phyloP scores from a whole-genome alignment of 352 stramenopile genomes.

The Albugo laibachii region DNA sequence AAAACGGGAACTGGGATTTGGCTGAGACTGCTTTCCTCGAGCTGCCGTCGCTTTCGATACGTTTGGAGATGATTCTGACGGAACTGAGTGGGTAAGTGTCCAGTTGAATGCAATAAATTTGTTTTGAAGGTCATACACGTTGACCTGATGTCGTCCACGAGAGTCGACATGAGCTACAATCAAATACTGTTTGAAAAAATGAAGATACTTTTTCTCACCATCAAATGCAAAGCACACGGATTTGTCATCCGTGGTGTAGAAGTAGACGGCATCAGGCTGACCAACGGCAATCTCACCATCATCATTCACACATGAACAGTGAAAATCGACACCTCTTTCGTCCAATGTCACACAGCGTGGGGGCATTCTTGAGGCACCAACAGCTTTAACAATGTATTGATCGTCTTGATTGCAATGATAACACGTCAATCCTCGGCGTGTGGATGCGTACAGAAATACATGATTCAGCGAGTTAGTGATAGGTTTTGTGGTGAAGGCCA shows the following conservation, averaged over 20 bases:
- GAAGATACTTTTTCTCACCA: conserved; percentile 69
- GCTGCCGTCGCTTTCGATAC: conserved; percentile 1
- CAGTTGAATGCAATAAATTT: conserved; percentile 87
- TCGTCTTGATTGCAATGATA: conserved; percentile 77
- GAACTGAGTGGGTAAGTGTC: conserved; percentile 34
- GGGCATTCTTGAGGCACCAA: conserved; percentile 25
- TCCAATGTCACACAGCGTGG: conserved; percentile 59
- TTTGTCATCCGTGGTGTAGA: conserved; percentile 77
- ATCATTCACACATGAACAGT: conserved; percentile 69
- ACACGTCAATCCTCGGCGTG: conserved; percentile 50
- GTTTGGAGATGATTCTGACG: too few relatives aligned
- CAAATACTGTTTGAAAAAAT: conserved; percentile 80
- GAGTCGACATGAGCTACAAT: conserved; percentile 67
- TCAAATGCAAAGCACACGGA: conserved; percentile 78
- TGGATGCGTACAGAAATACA: conserved; percentile 66
- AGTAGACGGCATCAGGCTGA: conserved; percentile 75
- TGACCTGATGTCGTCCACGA: conserved; percentile 64
- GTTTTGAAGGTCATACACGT: conserved; percentile 84
- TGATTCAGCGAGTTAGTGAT: conserved; percentile 35
- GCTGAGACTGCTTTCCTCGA: background rate
- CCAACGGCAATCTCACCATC: conserved; percentile 68
- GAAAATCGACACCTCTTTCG: conserved; percentile 59
- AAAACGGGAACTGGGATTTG: conserved; percentile 42
- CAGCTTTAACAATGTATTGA: conserved; percentile 34
- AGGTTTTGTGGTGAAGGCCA: conserved; percentile 65